phyloP scores from a whole-genome alignment of 176 grass and related monocot genomes.

The Calamus simplicifolius region DNA sequence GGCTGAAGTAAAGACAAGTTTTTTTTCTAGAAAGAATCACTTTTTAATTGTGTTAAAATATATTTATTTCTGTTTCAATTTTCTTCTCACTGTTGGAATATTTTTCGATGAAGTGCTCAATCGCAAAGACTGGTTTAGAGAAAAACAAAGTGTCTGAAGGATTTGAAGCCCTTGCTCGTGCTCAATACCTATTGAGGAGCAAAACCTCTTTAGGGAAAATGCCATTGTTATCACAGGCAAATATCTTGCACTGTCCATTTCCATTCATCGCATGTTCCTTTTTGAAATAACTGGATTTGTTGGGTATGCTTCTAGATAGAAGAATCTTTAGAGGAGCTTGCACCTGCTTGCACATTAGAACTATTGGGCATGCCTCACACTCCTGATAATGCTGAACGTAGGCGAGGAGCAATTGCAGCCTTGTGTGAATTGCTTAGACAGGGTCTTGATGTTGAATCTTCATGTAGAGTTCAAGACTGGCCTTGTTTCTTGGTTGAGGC shows the following conservation, averaged over 20 bases:
- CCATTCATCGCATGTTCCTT: neutral
- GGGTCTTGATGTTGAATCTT: conserved; percentile 80
- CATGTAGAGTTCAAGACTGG: conserved; percentile 88
- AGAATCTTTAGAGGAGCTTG: conserved; percentile 97
- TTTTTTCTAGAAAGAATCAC: too few species aligned
- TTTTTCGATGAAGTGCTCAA: conserved; percentile 62
- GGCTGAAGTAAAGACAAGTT: conserved; percentile 49
- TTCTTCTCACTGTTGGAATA: conserved; percentile 2
- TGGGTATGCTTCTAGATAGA: conserved; percentile 62
- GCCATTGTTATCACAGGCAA: conserved; percentile 80
- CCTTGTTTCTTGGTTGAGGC: conserved; percentile 75
- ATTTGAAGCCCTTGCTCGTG: conserved; percentile 95
- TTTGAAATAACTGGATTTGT: conserved; percentile 22
- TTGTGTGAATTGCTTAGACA: conserved; percentile 85
- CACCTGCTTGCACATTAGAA: conserved; percentile 90
- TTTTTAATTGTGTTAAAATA: too few species aligned
- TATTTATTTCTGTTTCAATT: too few species aligned
- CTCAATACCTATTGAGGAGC: conserved; percentile 83
- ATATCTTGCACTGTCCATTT: conserved; percentile 15
- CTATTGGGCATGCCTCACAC: conserved; percentile 54
- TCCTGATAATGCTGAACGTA: conserved; percentile 79
- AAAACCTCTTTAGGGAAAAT: conserved; percentile 67
- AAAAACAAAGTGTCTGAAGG: conserved; percentile 85
- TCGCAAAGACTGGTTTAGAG: conserved; percentile 90
- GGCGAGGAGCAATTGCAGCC: conserved; percentile 76